A percentile compares a stretch with the other conserved stretches of the same genome.
phyloP scores from a whole-genome alignment of 495 filamentous ascomycete genomes.

The Ascobolus immersus region DNA sequence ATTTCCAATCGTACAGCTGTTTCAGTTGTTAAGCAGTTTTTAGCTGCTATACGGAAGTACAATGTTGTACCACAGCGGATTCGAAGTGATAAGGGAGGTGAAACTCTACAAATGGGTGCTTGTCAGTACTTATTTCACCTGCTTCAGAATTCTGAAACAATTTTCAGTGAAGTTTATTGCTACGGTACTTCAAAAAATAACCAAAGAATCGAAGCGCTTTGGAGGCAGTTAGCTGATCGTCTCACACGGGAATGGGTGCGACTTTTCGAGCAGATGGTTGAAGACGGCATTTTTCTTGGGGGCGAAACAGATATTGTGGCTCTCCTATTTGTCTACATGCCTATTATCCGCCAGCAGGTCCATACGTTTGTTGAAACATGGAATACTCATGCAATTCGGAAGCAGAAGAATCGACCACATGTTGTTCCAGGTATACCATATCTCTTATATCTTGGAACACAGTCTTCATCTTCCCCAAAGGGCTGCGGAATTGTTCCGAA shows the following conservation, averaged over 20 bases:
- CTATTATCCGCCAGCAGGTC: no score
- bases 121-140: neutral
- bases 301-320: neutral
- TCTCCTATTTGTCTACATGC: neutral
- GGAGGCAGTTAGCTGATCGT: constrained; percentile 1
- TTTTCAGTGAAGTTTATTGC: neutral
- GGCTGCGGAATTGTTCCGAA: no score
- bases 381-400: neutral
- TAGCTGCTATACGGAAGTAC: neutral
- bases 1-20: neutral
- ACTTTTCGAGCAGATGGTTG: neutral
- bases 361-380: no score
- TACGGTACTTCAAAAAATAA: constrained; percentile 4
- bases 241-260: neutral
- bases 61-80: neutral
- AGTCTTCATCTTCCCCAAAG: no score
- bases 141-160: neutral
- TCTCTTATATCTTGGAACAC: no score
- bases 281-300: neutral
- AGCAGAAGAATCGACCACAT: neutral
- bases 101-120: neutral
- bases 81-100: neutral
- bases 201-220: constrained; percentile 1
- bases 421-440: neutral
- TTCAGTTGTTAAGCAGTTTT: constrained; percentile 1